Conservation (phyloP, 2,329 filamentous ascomycete species). For the Phyllosticta citriasiana region DNA sequence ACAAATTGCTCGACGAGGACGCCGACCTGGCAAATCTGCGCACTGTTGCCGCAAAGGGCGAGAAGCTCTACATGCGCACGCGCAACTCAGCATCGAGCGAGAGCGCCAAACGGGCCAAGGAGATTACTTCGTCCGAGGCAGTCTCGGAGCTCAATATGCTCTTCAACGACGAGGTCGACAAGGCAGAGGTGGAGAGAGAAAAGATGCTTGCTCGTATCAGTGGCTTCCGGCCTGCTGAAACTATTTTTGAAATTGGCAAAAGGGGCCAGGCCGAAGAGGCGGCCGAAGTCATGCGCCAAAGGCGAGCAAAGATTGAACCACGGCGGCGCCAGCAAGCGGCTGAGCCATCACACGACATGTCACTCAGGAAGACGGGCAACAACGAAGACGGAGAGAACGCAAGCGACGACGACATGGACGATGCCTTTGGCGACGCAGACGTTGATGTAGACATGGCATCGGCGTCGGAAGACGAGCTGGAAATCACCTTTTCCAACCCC, state of each 20-base stretch:
- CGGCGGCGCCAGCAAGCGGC: conserved; percentile 33
- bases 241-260: conserved; percentile 88
- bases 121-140: conserved; percentile 57
- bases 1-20: conserved; percentile 65
- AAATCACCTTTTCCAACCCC: conserved; percentile 36
- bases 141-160: conserved; percentile 72
- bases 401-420: conserved; percentile 6
- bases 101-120: conserved; percentile 79
- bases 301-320: conserved; percentile 58
- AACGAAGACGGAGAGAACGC: conserved; percentile 3
- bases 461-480: conserved; percentile 44
- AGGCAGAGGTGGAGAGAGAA: conserved; percentile 58
- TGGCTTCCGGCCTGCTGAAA: conserved; percentile 81
- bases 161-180: conserved; percentile 53
- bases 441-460: conserved; percentile 23
- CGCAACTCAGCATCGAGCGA: conserved; percentile 82
- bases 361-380: conserved; percentile 1
- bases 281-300: conserved; percentile 64
- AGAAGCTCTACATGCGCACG: conserved; percentile 85
- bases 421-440: conserved; percentile 17
- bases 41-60: conserved; percentile 71
- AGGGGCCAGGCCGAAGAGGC: conserved; percentile 55
- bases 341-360: background rate
- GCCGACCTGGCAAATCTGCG: conserved; percentile 63
- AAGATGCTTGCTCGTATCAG: conserved; percentile 84